A percentile compares a stretch with the other conserved stretches of the same genome.
These are phyloP conservation scores for Geranium incanum DNA, from an alignment of 441 rosid genomes.

Conservation along the genomic window DNA sequence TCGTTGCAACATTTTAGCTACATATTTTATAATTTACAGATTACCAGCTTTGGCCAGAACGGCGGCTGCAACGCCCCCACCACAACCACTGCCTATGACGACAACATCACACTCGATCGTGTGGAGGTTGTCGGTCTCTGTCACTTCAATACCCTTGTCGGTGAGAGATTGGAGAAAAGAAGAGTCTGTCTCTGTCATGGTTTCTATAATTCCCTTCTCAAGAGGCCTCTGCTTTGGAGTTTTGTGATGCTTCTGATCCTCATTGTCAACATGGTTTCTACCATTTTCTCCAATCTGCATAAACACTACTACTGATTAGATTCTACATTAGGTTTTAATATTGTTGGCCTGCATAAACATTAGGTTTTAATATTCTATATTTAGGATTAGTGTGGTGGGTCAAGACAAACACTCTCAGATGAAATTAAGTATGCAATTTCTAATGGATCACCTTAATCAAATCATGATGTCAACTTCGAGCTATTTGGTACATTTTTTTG, in stretches of 20 bases:
- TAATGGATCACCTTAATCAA: too few relatives aligned
- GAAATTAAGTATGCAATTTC: too few relatives aligned
- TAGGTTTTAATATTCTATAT: too few relatives aligned
- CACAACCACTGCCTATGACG: slow-evolving; percentile 80
- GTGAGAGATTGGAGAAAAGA: slow-evolving; percentile 43
- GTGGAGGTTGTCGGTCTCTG: slow-evolving; percentile 24
- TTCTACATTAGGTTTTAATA: too few relatives aligned
- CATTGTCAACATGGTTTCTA: slow-evolving; percentile 13
- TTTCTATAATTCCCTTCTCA: slow-evolving; percentile 62
- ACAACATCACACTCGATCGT: slow-evolving; percentile 68
- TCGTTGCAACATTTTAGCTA: too few relatives aligned
- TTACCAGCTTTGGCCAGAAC: slow-evolving; percentile 63
- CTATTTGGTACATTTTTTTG: too few relatives aligned
- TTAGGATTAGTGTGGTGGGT: too few relatives aligned
- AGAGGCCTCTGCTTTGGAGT: slow-evolving; percentile 13
- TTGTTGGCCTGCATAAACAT: too few relatives aligned
- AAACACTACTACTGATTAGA: not conserved
- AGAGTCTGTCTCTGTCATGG: slow-evolving; percentile 37
- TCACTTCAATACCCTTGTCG: slow-evolving; percentile 50
- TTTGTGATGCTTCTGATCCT: not conserved
- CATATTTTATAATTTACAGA: too few relatives aligned
- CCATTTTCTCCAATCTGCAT: slow-evolving; percentile 15
- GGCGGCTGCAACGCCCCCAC: slow-evolving; percentile 89
- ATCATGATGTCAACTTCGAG: too few relatives aligned
- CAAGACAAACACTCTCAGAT: too few relatives aligned